Evolutionary conservation across 345 rosid genomes (phyloP).

Genomic region (Boechera stricta): DNA sequence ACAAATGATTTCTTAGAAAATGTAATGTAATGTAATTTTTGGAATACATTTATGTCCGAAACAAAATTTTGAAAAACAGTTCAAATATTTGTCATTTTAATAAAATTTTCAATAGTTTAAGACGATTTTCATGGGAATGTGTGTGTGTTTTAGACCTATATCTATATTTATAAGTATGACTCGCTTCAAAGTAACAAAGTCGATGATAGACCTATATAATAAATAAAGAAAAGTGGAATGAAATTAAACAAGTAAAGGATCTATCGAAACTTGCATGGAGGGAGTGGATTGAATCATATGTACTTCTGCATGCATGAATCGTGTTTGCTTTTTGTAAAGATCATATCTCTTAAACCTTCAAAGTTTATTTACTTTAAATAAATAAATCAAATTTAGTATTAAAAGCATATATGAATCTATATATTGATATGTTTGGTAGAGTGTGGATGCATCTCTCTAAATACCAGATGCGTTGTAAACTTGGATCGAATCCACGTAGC

Average conservation of each 20-base stretch:
- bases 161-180: neutral
- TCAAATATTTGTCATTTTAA: no score
- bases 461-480: no score
- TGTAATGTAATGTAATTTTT: neutral
- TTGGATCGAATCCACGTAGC: no score
- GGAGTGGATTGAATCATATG: constrained; percentile 43
- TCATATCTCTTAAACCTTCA: constrained; percentile 34
- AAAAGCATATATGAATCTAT: constrained; percentile 39
- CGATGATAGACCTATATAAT: neutral
- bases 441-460: no score
- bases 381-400: constrained; percentile 16
- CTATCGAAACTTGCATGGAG: constrained; percentile 41
- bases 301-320: constrained; percentile 45
- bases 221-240: neutral
- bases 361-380: constrained; percentile 32
- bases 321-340: constrained; percentile 32
- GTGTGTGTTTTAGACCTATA: neutral
- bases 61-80: neutral
- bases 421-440: no score
- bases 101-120: neutral
- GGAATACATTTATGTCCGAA: neutral
- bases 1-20: constrained; percentile 16
- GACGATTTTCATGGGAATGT: neutral
- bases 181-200: constrained; percentile 2
- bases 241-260: constrained; percentile 16